A percentile compares a stretch with the other conserved stretches of the same genome.
Evolutionary conservation across 2,329 filamentous ascomycete genomes (phyloP).

Genomic region (Elsinoe ampelina): DNA sequence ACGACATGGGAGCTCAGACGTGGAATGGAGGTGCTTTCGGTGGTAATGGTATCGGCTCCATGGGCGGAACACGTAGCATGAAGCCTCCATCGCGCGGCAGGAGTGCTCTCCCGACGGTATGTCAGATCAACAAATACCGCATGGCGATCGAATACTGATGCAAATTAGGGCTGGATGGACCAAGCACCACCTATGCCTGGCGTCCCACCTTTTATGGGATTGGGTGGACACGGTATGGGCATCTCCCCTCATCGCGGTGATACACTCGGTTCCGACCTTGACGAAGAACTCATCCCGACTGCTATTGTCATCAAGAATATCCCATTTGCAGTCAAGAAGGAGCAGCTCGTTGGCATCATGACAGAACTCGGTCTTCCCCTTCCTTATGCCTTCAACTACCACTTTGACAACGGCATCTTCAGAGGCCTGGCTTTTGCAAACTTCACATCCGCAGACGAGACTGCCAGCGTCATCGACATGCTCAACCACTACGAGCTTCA

Average conservation of each 20-base stretch:
- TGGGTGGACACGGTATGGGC: conserved; percentile 26
- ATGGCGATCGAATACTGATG: conserved; percentile 13
- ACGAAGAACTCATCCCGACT: conserved; percentile 90
- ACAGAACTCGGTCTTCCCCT: conserved; percentile 85
- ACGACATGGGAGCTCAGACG: conserved; percentile 63
- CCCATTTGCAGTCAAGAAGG: conserved; percentile 95
- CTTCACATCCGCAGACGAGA: conserved; percentile 93
- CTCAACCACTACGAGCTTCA: conserved; percentile 96
- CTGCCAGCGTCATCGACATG: conserved; percentile 78
- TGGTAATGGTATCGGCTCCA: conserved; percentile 55
- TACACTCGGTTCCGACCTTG: conserved; percentile 43
- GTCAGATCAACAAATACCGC: conserved; percentile 29
- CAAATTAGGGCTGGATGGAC: conserved; percentile 53
- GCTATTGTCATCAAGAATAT: conserved; percentile 99
- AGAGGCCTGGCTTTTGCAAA: conserved; percentile 94
- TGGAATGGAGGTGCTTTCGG: conserved; percentile 73
- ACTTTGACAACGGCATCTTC: conserved; percentile 97
- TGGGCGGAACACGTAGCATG: conserved; percentile 44
- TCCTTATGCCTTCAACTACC: conserved; percentile 98
- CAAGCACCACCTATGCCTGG: conserved; percentile 37
- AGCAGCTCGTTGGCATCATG: conserved; percentile 88
- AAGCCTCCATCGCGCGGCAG: conserved; percentile 48
- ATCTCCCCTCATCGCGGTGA: conserved; percentile 35
- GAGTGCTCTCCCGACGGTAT: conserved; percentile 62
- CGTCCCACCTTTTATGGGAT: conserved; percentile 35